A percentile compares a stretch with the other conserved stretches of the same genome.
Evolutionary conservation across 148 eudicot species (phyloP).

Genomic region (Agrostemma githago): DNA sequence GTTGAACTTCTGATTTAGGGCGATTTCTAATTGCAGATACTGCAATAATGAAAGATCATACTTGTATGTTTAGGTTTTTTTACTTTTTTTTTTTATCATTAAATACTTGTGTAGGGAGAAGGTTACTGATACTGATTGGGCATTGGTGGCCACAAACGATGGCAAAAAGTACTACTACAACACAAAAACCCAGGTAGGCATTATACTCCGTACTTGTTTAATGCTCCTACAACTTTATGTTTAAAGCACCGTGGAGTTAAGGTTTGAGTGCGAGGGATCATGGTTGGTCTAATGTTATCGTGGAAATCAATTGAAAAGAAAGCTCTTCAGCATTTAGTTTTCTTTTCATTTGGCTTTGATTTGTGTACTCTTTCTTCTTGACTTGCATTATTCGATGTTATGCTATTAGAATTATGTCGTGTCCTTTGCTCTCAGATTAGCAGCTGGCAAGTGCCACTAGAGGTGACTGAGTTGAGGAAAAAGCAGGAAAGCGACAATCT

Average conservation of each 20-base stretch:
- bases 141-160: constrained; percentile 74
- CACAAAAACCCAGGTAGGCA: constrained; percentile 63
- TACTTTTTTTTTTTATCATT: neutral
- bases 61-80: neutral
- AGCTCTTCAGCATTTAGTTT: neutral
- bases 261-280: neutral
- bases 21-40: neutral
- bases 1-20: neutral
- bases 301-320: neutral
- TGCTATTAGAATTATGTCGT: constrained; percentile 3
- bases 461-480: constrained; percentile 69
- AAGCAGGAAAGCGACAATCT: constrained; percentile 55
- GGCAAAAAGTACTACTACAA: constrained; percentile 91
- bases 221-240: neutral
- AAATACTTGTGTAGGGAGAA: constrained; percentile 58
- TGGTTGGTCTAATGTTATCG: neutral
- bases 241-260: neutral
- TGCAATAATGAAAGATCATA: neutral
- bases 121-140: constrained; percentile 85
- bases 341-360: constrained; percentile 4
- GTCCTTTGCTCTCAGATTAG: constrained; percentile 49
- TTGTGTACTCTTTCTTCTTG: neutral
- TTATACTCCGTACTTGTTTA: neutral
- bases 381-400: neutral
- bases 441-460: constrained; percentile 94